Evolutionary conservation across 768 basidiomycete genomes (phyloP).

Genomic region (Naematelia encephala): DNA sequence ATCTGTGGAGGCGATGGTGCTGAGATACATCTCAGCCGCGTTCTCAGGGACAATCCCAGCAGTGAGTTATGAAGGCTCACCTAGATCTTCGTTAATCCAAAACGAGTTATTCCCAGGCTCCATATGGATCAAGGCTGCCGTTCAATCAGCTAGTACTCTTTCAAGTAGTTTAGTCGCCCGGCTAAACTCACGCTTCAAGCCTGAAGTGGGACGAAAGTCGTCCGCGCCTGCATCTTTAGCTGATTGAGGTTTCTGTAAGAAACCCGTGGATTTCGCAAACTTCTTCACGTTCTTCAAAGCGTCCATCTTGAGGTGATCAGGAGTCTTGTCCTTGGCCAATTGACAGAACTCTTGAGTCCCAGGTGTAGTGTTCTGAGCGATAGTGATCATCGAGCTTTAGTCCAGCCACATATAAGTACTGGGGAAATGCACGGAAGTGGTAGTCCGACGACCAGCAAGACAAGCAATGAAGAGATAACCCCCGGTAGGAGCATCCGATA

Average conservation of each 20-base stretch:
- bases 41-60: background rate
- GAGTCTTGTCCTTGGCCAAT: too few species aligned
- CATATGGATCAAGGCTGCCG: slow-evolving; percentile 2
- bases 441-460: background rate
- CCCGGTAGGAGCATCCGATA: background rate
- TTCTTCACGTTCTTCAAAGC: background rate
- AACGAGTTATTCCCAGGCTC: background rate
- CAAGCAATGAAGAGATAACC: background rate
- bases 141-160: background rate
- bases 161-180: background rate
- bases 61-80: background rate
- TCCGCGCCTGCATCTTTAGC: slow-evolving; percentile 7
- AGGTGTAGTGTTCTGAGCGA: background rate
- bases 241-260: slow-evolving; percentile 1
- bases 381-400: background rate
- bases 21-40: background rate
- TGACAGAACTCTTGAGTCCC: too few species aligned
- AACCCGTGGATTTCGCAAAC: background rate
- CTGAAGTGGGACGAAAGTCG: slow-evolving; percentile 8
- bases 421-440: background rate
- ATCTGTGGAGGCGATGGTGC: background rate
- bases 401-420: background rate
- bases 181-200: slow-evolving; percentile 13
- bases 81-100: slow-evolving; percentile 7
- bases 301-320: background rate